Conservation (phyloP, 768 basidiomycete genomes). For the Lactarius sp. region DNA sequence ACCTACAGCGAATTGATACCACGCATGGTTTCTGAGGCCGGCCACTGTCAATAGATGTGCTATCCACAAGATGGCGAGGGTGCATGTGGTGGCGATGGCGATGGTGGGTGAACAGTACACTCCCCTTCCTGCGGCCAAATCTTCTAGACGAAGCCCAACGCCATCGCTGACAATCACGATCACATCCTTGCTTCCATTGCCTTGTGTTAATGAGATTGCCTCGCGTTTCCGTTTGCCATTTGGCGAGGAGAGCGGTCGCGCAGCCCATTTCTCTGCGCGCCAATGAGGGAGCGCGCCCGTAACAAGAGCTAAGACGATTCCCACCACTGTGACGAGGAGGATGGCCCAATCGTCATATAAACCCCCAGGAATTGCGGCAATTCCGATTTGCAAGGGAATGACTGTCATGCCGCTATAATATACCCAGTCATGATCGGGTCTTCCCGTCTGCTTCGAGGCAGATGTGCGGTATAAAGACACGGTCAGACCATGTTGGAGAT, state of each 20-base stretch:
- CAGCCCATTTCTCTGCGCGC: constrained; percentile 32
- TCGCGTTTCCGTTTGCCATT: constrained; percentile 20
- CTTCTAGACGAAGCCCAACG: constrained; percentile 30
- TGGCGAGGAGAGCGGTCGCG: constrained; percentile 18
- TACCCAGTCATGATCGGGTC: constrained; percentile 31
- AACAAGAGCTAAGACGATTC: constrained; percentile 29
- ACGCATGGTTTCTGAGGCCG: constrained; percentile 26
- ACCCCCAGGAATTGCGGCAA: constrained; percentile 30
- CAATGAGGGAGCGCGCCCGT: constrained; percentile 32
- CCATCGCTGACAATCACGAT: constrained; percentile 32
- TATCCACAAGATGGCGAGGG: constrained; percentile 27
- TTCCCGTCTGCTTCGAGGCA: constrained; percentile 21
- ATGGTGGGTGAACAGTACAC: constrained; percentile 19
- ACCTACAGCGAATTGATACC: constrained; percentile 29
- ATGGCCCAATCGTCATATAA: constrained; percentile 31
- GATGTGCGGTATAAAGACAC: constrained; percentile 27
- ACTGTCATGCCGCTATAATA: constrained; percentile 29
- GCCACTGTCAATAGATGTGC: constrained; percentile 29
- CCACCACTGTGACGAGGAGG: constrained; percentile 31
- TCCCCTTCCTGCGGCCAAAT: constrained; percentile 30
- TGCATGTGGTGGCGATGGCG: constrained; percentile 12
- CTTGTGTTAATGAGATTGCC: constrained; percentile 31
- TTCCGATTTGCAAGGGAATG: constrained; percentile 30
- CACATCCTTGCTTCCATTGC: constrained; percentile 31
- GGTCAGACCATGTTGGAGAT: constrained; percentile 24